These are phyloP conservation scores for Gossypium arboreum DNA, from an alignment of 345 rosid genomes.

Conservation along the genomic window DNA sequence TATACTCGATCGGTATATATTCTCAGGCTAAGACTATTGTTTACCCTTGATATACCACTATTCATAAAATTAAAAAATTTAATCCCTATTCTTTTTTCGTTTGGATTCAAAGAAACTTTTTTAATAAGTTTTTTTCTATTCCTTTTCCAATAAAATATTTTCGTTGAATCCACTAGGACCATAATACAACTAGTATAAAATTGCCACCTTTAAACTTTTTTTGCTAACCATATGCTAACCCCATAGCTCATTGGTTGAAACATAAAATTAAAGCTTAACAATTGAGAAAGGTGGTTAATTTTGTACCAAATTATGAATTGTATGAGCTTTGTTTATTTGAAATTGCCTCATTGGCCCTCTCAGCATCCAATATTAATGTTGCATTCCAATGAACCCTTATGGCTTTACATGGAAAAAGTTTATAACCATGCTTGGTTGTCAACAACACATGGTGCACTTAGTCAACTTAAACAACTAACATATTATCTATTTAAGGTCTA, in stretches of 20 bases:
- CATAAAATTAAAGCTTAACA: background rate
- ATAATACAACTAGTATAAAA: constrained; percentile 14
- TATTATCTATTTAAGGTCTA: background rate
- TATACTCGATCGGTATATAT: no score
- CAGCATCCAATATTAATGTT: constrained; percentile 1
- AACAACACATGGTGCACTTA: background rate
- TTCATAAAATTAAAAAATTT: no score
- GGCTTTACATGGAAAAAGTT: constrained; percentile 4
- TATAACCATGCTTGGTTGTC: background rate
- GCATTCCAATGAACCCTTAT: background rate
- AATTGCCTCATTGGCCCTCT: background rate
- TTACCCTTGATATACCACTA: no score
- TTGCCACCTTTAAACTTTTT: background rate
- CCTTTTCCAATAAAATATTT: background rate
- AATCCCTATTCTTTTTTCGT: no score
- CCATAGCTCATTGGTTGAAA: constrained; percentile 12
- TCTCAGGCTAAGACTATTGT: no score
- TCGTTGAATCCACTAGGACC: constrained; percentile 26
- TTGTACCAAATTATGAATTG: background rate
- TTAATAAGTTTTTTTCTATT: background rate
- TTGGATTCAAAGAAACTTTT: background rate
- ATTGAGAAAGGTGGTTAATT: no score
- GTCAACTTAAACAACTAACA: background rate
- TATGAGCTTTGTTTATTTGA: background rate
- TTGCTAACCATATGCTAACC: constrained; percentile 1